Base-by-base conservation (phyloP, 129 eudicot species). In the Lonicera japonica region DNA sequence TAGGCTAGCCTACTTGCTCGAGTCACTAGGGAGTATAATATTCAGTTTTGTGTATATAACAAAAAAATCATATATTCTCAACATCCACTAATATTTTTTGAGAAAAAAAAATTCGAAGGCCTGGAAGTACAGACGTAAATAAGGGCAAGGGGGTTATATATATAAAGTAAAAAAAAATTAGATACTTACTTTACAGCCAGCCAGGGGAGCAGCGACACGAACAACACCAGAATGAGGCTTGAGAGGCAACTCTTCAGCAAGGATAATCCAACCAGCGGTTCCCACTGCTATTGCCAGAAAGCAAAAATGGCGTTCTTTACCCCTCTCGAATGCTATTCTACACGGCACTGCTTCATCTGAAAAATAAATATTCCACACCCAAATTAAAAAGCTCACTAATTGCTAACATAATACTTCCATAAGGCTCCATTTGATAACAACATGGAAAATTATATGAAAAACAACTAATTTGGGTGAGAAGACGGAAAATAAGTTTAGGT, bases 271-370 rank as follows among this genome's bases (percentile, higher is more conserved):
- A 58, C 98, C 98, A 14, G 88, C 82, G 45, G 71, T 77, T 43
- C 96, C 95, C 56, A 80, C 47, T 10, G 98, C 79, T 61, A 85
- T 39, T 19, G 96, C 84, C 58, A 87, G 58, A 67, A 92, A 80
- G 66, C 61, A 73, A 65, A 92, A 83, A 70, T 87, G 85, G 5
- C 96, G 95, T 72, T 84, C 98, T 69, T 85, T 92, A 68, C 98
- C 98, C 80, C 92, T 87, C 73, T 92, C 98, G 10, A 92, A 92
- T 54, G 98, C 94, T 73, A 92, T 92, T 81, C 90, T 82, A 81
- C 98, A 92, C 22, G 96, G 85, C 56, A 92, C 80, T 36, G 96
- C 86, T 80, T 87, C 96, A 75, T 60, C 98, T 92, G 83, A 67
- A 80, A n/a, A n/a, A n/a, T n/a, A n/a, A n/a, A 29, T 14, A 63